Conservation (phyloP, 2,329 filamentous ascomycete genomes). For the Cladosporium cucumerinum region DNA sequence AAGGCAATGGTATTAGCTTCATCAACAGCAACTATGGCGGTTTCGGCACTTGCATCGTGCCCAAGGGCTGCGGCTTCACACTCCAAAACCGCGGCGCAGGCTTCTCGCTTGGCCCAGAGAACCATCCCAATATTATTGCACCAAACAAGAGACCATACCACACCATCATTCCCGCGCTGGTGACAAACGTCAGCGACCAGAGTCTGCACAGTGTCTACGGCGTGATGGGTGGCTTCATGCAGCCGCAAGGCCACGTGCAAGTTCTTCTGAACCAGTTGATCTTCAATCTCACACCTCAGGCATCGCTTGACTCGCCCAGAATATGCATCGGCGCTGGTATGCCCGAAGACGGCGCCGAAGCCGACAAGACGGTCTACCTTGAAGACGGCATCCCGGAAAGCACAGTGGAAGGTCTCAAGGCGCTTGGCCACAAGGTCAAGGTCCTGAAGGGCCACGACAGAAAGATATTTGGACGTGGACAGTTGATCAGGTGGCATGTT, state of each 20-base stretch:
- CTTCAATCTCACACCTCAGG: conserved; percentile 77
- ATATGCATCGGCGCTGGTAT: conserved; percentile 78
- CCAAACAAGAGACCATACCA: conserved; percentile 90
- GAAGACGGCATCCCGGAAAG: conserved; percentile 76
- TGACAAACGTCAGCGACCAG: conserved; percentile 72
- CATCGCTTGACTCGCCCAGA: conserved; percentile 85
- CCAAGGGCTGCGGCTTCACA: conserved; percentile 82
- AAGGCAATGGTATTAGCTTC: conserved; percentile 89
- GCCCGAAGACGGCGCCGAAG: conserved; percentile 56
- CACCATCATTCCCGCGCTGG: conserved; percentile 91
- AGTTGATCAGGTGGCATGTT: conserved; percentile 75
- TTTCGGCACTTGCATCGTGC: conserved; percentile 85
- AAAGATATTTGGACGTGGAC: conserved; percentile 76
- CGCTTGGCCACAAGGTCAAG: conserved; percentile 69
- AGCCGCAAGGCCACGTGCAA: conserved; percentile 94
- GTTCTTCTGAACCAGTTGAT: conserved; percentile 85
- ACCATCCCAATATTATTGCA: conserved; percentile 76
- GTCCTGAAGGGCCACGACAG: conserved; percentile 65
- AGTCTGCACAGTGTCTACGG: conserved; percentile 83
- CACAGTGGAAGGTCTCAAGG: conserved; percentile 63
- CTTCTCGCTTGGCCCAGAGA: conserved; percentile 64
- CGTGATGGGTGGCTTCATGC: conserved; percentile 98
- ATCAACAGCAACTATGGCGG: conserved; percentile 94
- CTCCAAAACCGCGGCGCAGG: conserved; percentile 90
- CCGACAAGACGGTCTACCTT: conserved; percentile 66